Evolutionary conservation across 2,329 filamentous ascomycete genomes (phyloP), one percentile per base, ranked within the genome.

Genomic region (Stenocarpella maydis): DNA sequence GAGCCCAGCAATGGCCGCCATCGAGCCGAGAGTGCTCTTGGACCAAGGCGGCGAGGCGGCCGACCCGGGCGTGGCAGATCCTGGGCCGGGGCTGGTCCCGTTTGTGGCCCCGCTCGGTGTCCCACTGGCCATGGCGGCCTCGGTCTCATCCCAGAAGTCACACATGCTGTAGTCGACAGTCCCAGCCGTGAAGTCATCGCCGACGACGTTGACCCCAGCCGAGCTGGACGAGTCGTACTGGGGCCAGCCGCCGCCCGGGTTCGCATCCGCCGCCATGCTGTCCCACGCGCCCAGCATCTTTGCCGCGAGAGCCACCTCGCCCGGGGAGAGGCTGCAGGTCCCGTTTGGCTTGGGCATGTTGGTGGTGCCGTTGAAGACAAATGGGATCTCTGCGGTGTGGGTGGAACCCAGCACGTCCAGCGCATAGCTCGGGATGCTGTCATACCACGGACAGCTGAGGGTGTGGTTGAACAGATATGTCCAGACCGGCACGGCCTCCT

Each of bases 331-430:
- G 9, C 70, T 75, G 66, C 76, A 78, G 19, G 68, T 73, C 1
- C 76, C 76, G 10, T 72, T 63, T 0, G 75, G 72, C 7, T 68
- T 74, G 3, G 75, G 75, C 68, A 76, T 68, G 2, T 49, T 37
- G 24, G 49, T 58, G 2, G 74, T 75, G 9, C 72, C 72, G 61
- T 76, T 76, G 55, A 77, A 77, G 1, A 78, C 74, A 64, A 76
- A 78, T 2, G 76, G 76, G 41, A 78, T 74, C 68, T 78, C 76
- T 37, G 74, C 73, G 10, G 76, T 73, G 65, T 78, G 76, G 10
- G 75, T 74, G 3, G 73, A 72, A 0, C 74, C 75, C 7, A 78
- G 73, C 4, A 67, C 21, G 12, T 47, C 28, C 4, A 76, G 50
- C 2, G 64, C 68, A 7, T 43, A 54, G 1, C 65, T 24, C n/a